Evolutionary conservation across 805 yeast genomes (phyloP).

Genomic region (Cyberlindnera xylosilytica): DNA sequence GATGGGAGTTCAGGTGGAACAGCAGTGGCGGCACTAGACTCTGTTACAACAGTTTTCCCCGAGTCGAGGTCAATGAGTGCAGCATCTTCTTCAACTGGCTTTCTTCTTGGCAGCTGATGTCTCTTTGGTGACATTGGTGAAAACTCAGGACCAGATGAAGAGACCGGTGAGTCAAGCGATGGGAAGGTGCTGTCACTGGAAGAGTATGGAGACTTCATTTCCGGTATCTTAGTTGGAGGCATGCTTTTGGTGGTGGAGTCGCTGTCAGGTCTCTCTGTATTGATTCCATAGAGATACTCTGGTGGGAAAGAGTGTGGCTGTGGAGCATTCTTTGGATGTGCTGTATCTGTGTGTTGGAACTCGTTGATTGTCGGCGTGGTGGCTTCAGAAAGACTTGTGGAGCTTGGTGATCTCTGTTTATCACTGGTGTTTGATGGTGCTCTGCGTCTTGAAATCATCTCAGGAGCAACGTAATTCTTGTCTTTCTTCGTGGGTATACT

Average conservation of each 20-base stretch:
- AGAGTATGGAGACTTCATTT: constrained; percentile 23
- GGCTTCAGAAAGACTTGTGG: neutral
- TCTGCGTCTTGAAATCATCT: constrained; percentile 63
- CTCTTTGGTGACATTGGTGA: constrained; percentile 10
- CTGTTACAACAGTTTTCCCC: neutral
- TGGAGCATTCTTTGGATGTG: constrained; percentile 19
- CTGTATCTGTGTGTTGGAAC: constrained; percentile 3
- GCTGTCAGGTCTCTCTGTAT: constrained; percentile 15
- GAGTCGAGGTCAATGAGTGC: constrained; percentile 3
- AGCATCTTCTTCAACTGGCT: constrained; percentile 20
- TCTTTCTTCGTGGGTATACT: constrained; percentile 2
- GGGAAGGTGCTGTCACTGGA: constrained; percentile 1
- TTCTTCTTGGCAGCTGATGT: constrained; percentile 15
- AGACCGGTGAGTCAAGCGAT: neutral
- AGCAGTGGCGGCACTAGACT: neutral
- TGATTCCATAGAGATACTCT: constrained; percentile 23
- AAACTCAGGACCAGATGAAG: neutral
- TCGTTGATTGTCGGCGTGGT: neutral
- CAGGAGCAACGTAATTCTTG: constrained; percentile 42
- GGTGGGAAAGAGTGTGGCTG: constrained; percentile 28
- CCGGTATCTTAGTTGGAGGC: constrained; percentile 24
- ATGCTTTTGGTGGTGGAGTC: constrained; percentile 12
- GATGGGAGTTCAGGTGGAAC: constrained; percentile 15
- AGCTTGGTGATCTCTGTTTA: constrained; percentile 5
- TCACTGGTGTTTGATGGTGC: constrained; percentile 22